Percentiles rank a stretch among this genome's conserved stretches.
Conservation (phyloP, 306 rosid species). For the Corylus avellana region DNA sequence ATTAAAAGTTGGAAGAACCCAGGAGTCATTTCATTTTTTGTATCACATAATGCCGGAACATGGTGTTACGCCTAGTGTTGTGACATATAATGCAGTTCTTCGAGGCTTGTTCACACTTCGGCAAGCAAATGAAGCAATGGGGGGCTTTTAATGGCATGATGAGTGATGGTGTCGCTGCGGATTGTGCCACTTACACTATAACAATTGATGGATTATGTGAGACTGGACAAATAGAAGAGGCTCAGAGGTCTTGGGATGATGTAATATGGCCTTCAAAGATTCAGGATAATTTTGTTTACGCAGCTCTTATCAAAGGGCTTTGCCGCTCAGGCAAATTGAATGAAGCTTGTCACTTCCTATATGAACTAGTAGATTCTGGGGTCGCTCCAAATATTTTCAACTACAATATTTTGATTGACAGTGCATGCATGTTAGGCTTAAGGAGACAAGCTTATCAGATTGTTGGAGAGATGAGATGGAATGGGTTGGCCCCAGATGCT, state of each 20-base stretch:
- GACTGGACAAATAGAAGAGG: slow-evolving; percentile 65
- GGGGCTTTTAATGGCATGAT: slow-evolving; percentile 47
- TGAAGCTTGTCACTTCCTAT: slow-evolving; percentile 83
- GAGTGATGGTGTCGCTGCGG: slow-evolving; percentile 45
- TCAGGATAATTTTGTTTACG: slow-evolving; percentile 79
- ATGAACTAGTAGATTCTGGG: slow-evolving; percentile 80
- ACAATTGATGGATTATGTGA: slow-evolving; percentile 68
- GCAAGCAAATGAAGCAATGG: slow-evolving; percentile 54
- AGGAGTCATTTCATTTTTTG: slow-evolving; percentile 57
- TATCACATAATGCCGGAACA: slow-evolving; percentile 53
- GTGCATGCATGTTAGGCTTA: slow-evolving; percentile 61
- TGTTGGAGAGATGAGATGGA: slow-evolving; percentile 77
- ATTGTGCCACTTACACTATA: slow-evolving; percentile 56
- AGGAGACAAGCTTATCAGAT: slow-evolving; percentile 68
- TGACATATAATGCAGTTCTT: slow-evolving; percentile 69
- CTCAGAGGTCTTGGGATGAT: slow-evolving; percentile 73
- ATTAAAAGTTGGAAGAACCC: slow-evolving; percentile 53
- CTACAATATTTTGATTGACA: slow-evolving; percentile 73
- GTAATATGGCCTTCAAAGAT: slow-evolving; percentile 80
- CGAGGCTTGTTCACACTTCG: slow-evolving; percentile 64
- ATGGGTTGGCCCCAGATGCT: slow-evolving; percentile 68
- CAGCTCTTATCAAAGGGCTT: slow-evolving; percentile 76
- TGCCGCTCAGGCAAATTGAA: slow-evolving; percentile 48
- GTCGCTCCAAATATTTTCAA: slow-evolving; percentile 68
- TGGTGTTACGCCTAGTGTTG: slow-evolving; percentile 59